Conservation (phyloP, 2,329 filamentous ascomycete species). For the Harringtonia lauricola region DNA sequence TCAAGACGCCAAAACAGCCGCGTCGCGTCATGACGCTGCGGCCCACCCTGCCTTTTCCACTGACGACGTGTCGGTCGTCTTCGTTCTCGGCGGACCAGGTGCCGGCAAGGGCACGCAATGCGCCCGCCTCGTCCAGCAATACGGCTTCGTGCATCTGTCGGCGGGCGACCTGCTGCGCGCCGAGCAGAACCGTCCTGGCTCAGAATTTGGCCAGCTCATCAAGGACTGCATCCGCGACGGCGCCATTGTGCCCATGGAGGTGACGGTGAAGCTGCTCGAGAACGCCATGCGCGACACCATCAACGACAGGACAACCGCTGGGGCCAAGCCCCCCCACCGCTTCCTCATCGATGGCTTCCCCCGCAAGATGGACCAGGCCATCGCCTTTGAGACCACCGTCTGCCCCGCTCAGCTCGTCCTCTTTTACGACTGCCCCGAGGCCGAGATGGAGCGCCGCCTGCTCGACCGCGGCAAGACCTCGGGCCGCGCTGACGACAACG, state of each 20-base stretch:
- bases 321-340: constrained; percentile 35
- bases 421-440: constrained; percentile 90
- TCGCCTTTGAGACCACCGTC: constrained; percentile 85
- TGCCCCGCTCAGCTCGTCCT: constrained; percentile 76
- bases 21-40: constrained; percentile 19
- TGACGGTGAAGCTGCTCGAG: constrained; percentile 86
- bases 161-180: constrained; percentile 89
- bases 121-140: constrained; percentile 72
- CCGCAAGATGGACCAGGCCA: constrained; percentile 91
- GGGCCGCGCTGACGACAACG: constrained; percentile 86
- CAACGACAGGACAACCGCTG: constrained; percentile 27
- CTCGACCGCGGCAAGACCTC: constrained; percentile 87
- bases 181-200: constrained; percentile 79
- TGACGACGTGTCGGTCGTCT: constrained; percentile 77
- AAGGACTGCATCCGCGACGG: constrained; percentile 88
- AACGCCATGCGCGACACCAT: constrained; percentile 78
- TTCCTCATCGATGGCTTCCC: constrained; percentile 83
- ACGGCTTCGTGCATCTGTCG: constrained; percentile 85
- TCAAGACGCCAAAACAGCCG: constrained; percentile 1
- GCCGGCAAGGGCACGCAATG: constrained; percentile 97
- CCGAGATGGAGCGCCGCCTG: constrained; percentile 73
- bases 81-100: constrained; percentile 91
- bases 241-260: constrained; percentile 96
- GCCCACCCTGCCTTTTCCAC: constrained; percentile 66
- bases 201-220: constrained; percentile 87